Evolutionary conservation across 768 basidiomycete species (phyloP), one percentile per base, ranked within the genome.

Genomic region (Collybia sordida): DNA sequence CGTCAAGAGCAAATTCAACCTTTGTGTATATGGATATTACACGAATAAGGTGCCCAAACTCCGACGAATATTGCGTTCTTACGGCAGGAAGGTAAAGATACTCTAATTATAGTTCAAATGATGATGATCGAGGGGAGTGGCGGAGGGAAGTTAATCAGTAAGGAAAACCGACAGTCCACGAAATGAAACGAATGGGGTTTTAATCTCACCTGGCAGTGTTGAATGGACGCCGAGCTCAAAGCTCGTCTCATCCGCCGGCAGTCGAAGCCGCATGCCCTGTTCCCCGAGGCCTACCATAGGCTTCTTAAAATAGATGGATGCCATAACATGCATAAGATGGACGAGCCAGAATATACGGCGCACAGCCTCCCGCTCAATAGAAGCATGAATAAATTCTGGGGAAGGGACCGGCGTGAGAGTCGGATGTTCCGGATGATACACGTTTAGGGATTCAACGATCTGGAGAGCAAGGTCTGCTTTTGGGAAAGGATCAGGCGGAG

Each of bases 331-430:
- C 60, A 86, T 73, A 52, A 82, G 68, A 60, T 83, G 81, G 50
- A 88, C 80, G 47, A 88, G 72, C 89, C 90, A 92, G 66, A 91
- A 90, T 50, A 87, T 82, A 49, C 90, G 82, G 40, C 90, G 84
- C n/a, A 83, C 73, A 53, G 86, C 86, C 70, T 93, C 89, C 52
- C 82, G 85, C 59, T 89, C 84, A 55, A 88, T 81, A 41, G 78
- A 78, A 47, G 72, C 72, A 53, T 83, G 77, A 19, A 82, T 81
- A 56, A 81, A 81, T 45, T 81, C 79, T 45, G 80, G 71, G 51
- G 82, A 74, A 45, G 82, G 81, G 37, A 79, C 68, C 41, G 83
- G 79, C 34, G 85, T 79, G 53, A 81, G 72, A 47, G 77, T 75
- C 28, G 82, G 79, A 57, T 79, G 75, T 52, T 88, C 85, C 34